Evolutionary conservation across 805 yeast species (phyloP).

Genomic region (Zygosaccharomyces rouxii): DNA sequence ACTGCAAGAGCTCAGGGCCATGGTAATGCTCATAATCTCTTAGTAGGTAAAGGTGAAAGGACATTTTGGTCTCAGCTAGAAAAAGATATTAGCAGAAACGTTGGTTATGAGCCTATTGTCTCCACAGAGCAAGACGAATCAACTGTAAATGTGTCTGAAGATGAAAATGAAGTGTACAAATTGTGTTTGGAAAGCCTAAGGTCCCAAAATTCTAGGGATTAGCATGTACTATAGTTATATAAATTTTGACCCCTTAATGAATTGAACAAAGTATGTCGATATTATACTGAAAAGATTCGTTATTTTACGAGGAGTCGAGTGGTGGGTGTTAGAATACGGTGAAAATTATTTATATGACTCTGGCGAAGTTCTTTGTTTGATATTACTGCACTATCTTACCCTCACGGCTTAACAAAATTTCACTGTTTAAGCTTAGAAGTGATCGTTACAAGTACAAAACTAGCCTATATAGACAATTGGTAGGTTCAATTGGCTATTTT

Average conservation of each 20-base stretch:
- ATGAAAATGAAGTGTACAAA: slow-evolving; percentile 41
- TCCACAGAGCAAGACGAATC: slow-evolving; percentile 14
- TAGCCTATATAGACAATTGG: neutral
- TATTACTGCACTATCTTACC: neutral
- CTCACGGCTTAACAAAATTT: slow-evolving; percentile 4
- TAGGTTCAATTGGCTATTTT: neutral
- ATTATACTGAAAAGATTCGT: neutral
- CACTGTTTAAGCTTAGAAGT: slow-evolving; percentile 3
- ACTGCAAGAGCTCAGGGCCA: slow-evolving; percentile 86
- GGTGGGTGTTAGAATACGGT: neutral
- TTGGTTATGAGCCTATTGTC: slow-evolving; percentile 30
- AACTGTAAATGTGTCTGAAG: slow-evolving; percentile 34
- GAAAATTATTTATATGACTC: neutral
- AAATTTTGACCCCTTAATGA: neutral
- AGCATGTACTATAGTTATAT: slow-evolving; percentile 1
- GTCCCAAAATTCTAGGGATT: slow-evolving; percentile 30
- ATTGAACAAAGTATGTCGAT: neutral
- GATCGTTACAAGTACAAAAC: neutral
- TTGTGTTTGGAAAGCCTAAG: slow-evolving; percentile 40
- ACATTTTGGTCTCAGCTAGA: slow-evolving; percentile 54
- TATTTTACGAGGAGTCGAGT: neutral
- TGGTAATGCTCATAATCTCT: slow-evolving; percentile 72
- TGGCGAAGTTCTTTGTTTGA: neutral
- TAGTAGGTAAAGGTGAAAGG: slow-evolving; percentile 74
- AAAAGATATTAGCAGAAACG: slow-evolving; percentile 49